Evolutionary conservation across 208 protist species (phyloP), one percentile per base, ranked within the genome.

Genomic region (Tritrichomonas foetus): DNA sequence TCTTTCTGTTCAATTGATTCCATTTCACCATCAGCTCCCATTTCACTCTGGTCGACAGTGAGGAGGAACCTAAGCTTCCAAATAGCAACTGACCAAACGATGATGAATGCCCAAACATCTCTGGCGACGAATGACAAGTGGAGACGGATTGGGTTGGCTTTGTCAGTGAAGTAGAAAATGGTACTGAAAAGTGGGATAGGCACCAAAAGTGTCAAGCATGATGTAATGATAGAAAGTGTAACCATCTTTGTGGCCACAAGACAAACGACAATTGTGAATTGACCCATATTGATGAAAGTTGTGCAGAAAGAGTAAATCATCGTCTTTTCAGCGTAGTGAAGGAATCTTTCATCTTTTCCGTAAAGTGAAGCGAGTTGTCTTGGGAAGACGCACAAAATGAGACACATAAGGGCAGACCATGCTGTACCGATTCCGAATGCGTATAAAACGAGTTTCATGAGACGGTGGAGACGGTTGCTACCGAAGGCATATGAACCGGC

Each of bases 401-500:
- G 5, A 61, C 53, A 61, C 53, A 61, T 61, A 22, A 61, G 16
- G 5, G 53, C 53, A 22, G 53, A 61, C 53, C 53, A 61, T 22
- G 53, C 53, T 61, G 53, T 61, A 22, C 53, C 53, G 16, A 61
- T 5, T 22, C 11, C 53, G 16, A 61, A 61, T 61, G 53, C 53
- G 16, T 61, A 61, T 61, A 61, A 61, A 61, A 61, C 53, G 16
- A 89, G 47, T 39, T 39, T n/a, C 0, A 89, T 20, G 36, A 89
- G 33, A 39, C 78, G 25, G 3, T 89, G 33, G 27, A 47, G 57
- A 20, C 47, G 14, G 0, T 57, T 57, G 5, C 16, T 3, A 20
- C 78, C 78, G 30, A 89, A 89, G 53, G 78, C 78, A 57, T 89
- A 89, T 57, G 78, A 89, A n/a, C n/a, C 30, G 13, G 78, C 47